Percentiles rank a stretch among this genome's conserved stretches.
Evolutionary conservation across 192 early-diverging fungal species (phyloP).

Genomic region (Podila epicladia): DNA sequence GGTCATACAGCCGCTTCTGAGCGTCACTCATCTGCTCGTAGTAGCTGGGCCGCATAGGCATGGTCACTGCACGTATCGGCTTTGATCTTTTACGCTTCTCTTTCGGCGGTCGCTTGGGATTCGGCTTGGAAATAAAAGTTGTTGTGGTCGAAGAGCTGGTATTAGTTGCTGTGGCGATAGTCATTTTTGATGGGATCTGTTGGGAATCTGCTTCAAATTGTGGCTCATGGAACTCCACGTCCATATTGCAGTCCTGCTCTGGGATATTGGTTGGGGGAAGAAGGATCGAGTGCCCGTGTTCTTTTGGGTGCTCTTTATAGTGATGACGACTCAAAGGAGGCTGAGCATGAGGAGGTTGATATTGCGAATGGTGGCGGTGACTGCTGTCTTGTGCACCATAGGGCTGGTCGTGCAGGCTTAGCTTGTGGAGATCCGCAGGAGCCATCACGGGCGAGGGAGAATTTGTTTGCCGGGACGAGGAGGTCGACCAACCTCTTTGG

Average conservation of each 20-base stretch:
- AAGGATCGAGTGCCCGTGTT: too few relatives aligned
- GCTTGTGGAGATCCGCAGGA: neutral
- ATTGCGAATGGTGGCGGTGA: neutral
- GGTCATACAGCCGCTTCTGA: neutral
- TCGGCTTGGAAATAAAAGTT: neutral
- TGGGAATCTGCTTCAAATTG: neutral
- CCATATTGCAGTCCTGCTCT: neutral
- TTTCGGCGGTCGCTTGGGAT: too few relatives aligned
- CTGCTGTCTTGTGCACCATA: neutral
- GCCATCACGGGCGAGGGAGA: slow-evolving; percentile 42
- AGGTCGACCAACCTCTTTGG: slow-evolving; percentile 24
- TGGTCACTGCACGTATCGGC: too few relatives aligned
- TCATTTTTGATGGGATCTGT: neutral
- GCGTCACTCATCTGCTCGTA: slow-evolving; percentile 5
- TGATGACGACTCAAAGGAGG: too few relatives aligned
- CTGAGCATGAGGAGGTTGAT: too few relatives aligned
- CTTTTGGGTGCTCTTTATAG: too few relatives aligned
- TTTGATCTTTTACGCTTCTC: too few relatives aligned
- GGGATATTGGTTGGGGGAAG: too few relatives aligned
- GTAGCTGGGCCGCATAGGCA: neutral
- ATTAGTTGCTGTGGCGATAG: neutral
- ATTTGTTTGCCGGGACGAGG: slow-evolving; percentile 25
- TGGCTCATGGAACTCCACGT: neutral
- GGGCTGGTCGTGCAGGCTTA: neutral
- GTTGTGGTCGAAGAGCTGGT: neutral